phyloP scores from a whole-genome alignment of 306 rosid species.

The Castanea crenata region DNA sequence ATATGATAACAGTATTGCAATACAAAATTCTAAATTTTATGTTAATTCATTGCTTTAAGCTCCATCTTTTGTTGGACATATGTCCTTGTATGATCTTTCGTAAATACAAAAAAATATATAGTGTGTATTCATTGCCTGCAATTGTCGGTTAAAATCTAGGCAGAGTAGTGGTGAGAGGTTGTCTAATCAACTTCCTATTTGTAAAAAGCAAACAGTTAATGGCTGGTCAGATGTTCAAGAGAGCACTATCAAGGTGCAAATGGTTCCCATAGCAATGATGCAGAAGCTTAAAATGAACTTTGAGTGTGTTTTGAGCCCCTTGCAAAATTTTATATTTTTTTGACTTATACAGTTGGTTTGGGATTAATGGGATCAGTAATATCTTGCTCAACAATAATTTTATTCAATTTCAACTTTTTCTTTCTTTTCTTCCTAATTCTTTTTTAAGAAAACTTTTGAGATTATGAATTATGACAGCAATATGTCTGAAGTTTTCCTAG shows the following conservation, averaged over 20 bases:
- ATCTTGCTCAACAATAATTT: background rate
- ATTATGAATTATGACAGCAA: background rate
- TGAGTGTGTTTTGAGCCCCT: background rate
- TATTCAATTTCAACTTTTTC: background rate
- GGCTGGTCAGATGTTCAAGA: background rate
- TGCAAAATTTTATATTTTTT: background rate
- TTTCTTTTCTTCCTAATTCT: background rate
- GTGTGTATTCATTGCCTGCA: background rate
- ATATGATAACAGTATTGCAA: too few relatives aligned
- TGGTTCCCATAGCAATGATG: background rate
- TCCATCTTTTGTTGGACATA: background rate
- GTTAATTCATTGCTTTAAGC: too few relatives aligned
- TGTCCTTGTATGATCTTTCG: background rate
- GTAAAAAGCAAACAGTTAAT: background rate
- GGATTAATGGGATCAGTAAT: background rate
- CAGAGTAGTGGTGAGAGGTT: background rate
- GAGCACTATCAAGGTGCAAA: background rate
- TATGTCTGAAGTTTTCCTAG: background rate
- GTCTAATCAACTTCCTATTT: background rate
- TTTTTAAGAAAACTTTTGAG: background rate
- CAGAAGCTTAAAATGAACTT: background rate
- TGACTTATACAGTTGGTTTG: background rate
- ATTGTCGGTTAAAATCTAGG: background rate
- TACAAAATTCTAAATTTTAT: too few relatives aligned
- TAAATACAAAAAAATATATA: background rate